These are phyloP conservation scores for Nicotiana attenuata DNA, from an alignment of 257 asterid species.

Conservation along the genomic window DNA sequence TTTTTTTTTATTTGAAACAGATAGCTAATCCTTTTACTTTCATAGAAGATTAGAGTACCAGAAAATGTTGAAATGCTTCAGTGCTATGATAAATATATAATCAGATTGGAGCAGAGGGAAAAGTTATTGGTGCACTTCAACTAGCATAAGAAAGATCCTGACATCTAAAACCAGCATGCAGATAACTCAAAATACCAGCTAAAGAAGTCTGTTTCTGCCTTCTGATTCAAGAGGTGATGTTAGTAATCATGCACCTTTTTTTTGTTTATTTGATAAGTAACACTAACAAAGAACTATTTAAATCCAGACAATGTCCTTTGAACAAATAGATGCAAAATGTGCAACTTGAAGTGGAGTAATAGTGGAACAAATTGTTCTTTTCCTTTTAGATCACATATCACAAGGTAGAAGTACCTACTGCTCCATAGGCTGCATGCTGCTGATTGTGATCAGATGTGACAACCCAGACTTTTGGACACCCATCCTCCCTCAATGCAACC, in stretches of 20 bases:
- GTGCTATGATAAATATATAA: neutral
- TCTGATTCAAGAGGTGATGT: neutral
- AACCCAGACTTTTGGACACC: conserved; percentile 98
- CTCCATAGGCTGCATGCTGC: conserved; percentile 89
- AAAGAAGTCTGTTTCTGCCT: neutral
- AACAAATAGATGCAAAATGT: neutral
- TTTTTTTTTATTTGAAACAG: neutral
- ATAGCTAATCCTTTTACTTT: neutral
- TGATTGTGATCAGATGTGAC: conserved; percentile 82
- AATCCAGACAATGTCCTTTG: neutral
- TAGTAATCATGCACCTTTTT: neutral
- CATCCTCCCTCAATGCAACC: conserved; percentile 82
- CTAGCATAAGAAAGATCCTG: neutral
- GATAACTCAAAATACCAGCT: neutral
- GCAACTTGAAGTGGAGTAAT: neutral
- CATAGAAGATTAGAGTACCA: neutral
- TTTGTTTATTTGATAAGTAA: neutral
- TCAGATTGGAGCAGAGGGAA: neutral
- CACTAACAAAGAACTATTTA: neutral
- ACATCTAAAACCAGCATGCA: neutral
- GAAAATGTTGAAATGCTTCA: neutral
- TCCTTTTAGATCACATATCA: neutral
- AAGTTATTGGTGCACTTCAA: neutral
- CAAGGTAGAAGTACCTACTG: conserved; percentile 47
- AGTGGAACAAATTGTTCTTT: neutral